A percentile compares a stretch with the other conserved stretches of the same genome.
phyloP scores from a whole-genome alignment of 208 protist species.

The Histomonas meleagridis region DNA sequence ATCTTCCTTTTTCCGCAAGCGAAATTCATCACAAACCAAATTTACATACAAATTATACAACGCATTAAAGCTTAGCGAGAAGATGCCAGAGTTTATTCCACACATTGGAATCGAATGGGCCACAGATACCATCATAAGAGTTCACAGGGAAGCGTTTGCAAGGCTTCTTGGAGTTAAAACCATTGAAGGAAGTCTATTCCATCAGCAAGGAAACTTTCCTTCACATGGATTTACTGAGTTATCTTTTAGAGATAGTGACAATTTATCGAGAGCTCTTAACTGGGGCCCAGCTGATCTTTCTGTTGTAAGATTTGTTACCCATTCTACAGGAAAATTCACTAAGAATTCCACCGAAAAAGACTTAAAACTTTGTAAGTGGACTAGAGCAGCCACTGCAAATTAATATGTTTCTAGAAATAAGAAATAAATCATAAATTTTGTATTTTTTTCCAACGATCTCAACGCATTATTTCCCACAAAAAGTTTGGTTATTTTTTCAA shows the following conservation, averaged over 20 bases:
- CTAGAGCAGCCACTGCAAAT: too few relatives aligned
- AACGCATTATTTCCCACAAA: too few relatives aligned
- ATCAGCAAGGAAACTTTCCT: slow-evolving; percentile 6
- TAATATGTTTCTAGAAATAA: too few relatives aligned
- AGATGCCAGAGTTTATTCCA: neutral
- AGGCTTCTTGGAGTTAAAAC: neutral
- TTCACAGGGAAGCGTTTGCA: neutral
- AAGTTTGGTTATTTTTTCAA: too few relatives aligned
- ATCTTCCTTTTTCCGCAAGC: neutral
- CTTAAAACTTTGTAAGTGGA: neutral
- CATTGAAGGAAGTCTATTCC: slow-evolving; percentile 1
- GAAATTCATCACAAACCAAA: neutral
- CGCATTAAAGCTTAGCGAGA: neutral
- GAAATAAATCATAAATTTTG: too few relatives aligned
- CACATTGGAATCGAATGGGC: neutral
- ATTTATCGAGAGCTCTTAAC: neutral
- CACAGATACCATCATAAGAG: neutral
- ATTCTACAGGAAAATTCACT: neutral
- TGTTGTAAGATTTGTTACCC: neutral
- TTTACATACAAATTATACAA: neutral
- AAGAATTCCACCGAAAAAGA: neutral
- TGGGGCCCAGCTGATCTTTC: neutral
- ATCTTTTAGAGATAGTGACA: neutral
- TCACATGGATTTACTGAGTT: neutral
- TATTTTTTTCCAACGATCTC: too few relatives aligned